Evolutionary conservation across 306 rosid genomes (phyloP).

Genomic region (Malus asiatica): DNA sequence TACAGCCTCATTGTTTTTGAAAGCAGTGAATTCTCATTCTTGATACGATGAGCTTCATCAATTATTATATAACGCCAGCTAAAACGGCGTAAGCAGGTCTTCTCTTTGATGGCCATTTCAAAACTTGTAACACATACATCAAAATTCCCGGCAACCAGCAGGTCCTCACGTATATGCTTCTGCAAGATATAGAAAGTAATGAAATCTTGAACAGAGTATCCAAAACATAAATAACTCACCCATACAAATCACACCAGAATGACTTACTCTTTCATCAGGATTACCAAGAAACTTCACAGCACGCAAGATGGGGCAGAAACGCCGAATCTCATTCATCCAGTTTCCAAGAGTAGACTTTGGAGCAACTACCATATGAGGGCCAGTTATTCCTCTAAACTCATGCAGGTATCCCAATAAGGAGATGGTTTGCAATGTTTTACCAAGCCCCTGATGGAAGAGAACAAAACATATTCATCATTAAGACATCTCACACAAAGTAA

Average conservation of each 20-base stretch:
- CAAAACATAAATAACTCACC: neutral
- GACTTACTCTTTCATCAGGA: conserved; percentile 87
- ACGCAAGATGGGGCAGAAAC: conserved; percentile 82
- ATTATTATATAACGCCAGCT: conserved; percentile 96
- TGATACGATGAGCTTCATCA: conserved; percentile 96
- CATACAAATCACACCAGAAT: neutral
- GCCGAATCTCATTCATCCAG: conserved; percentile 98
- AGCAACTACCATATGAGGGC: conserved; percentile 99
- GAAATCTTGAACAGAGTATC: neutral
- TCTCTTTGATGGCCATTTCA: conserved; percentile 99
- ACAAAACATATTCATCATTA: conserved; percentile 1
- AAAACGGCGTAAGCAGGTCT: conserved; percentile 71
- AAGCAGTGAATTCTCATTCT: conserved; percentile 93
- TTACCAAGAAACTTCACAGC: conserved; percentile 94
- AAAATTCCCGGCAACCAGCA: conserved; percentile 91
- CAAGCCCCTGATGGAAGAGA: conserved; percentile 65
- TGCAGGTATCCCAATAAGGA: conserved; percentile 88
- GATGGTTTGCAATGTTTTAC: conserved; percentile 93
- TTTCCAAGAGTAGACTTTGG: conserved; percentile 98
- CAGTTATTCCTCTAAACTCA: conserved; percentile 85
- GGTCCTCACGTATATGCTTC: conserved; percentile 76
- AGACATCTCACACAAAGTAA: neutral
- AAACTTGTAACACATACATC: conserved; percentile 97
- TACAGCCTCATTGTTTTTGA: conserved; percentile 95
- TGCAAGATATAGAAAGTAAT: conserved; percentile 26